Evolutionary conservation across 1,284 basidiomycete genomes (phyloP), one percentile per base, ranked within the genome.

Genomic region (Xerocomus nothofagi): DNA sequence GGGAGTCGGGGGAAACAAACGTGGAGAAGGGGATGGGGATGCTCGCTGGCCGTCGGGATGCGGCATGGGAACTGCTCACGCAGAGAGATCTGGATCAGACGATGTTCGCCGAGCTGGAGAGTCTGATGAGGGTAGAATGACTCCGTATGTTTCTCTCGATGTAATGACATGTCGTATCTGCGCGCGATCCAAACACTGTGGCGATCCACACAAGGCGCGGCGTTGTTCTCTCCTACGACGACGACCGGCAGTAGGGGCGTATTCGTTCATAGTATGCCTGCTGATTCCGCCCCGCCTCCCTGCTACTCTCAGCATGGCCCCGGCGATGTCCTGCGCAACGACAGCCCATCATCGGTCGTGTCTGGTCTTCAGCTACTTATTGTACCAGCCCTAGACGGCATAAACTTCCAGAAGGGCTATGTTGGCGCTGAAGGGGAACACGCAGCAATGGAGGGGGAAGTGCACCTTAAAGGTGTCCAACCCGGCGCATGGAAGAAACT

Each of bases 361-460:
- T 51, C 55, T n/a, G 50, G 43, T 32, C 60, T 70, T 14, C 84
- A 89, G 67, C 77, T 89, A 38, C 74, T 88, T 54, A 82, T 89
- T 53, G 72, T 82, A 34, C 87, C 88, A 4, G 75, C 81, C 29
- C 73, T 78, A 38, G 78, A 84, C 63, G 75, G 80, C 17, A 71
- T 86, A 47, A 80, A 81, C 62, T 91, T 91, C 60, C 88, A 91
- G 71, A 88, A 82, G 60, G 88, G 88, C 11, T 90, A 78, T 64
- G 73, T 91, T 9, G 88, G 88, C 50, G 86, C 84, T 18, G 86
- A 89, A 49, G 85, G 77, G 38, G 89, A 91, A 67, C 77, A 75
- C 44, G 86, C 89, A 20, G 84, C 88, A 14, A 80, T 91, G 49
- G 89, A 91, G 65, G 88, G 88, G 46, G 89, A 91, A 66, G 71